These are phyloP conservation scores for Globisporangium lucens DNA, from an alignment of 352 stramenopile genomes.

Conservation along the genomic window DNA sequence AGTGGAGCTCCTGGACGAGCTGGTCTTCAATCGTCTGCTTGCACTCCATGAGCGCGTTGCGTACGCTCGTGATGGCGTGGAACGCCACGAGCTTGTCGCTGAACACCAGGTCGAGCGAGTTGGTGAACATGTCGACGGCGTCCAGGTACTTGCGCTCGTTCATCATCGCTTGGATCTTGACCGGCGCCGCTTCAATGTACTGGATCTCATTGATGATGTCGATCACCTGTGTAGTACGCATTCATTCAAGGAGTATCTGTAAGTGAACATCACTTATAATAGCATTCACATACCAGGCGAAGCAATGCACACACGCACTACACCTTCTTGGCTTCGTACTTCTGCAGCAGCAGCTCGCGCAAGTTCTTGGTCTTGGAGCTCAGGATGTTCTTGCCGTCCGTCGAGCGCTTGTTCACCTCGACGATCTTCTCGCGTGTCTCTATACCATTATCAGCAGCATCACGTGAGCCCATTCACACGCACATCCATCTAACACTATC, in stretches of 20 bases:
- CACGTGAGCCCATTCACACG: not conserved
- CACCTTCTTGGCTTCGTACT: constrained; percentile 81
- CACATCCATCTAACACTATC: not conserved
- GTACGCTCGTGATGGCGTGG: constrained; percentile 67
- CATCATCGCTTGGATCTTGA: constrained; percentile 60
- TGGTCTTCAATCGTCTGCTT: constrained; percentile 82
- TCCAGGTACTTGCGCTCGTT: constrained; percentile 50
- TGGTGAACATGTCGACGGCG: constrained; percentile 70
- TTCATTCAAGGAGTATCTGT: not conserved
- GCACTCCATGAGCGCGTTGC: constrained; percentile 81
- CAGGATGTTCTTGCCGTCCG: constrained; percentile 76
- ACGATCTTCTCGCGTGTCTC: constrained; percentile 68
- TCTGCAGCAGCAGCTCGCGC: constrained; percentile 71
- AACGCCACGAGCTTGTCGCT: constrained; percentile 78
- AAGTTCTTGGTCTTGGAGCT: constrained; percentile 85
- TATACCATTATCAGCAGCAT: constrained; percentile 15
- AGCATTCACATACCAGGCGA: not conserved
- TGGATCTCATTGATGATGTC: constrained; percentile 85
- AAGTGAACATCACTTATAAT: not conserved
- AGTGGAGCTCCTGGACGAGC: constrained; percentile 67
- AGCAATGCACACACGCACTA: not conserved
- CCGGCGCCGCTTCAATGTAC: constrained; percentile 67
- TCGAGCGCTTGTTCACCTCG: constrained; percentile 62
- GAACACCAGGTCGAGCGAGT: constrained; percentile 77
- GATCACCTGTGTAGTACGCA: constrained; percentile 38